Conservation (phyloP, 495 filamentous ascomycete genomes). For the Penicillium bovifimosum region DNA sequence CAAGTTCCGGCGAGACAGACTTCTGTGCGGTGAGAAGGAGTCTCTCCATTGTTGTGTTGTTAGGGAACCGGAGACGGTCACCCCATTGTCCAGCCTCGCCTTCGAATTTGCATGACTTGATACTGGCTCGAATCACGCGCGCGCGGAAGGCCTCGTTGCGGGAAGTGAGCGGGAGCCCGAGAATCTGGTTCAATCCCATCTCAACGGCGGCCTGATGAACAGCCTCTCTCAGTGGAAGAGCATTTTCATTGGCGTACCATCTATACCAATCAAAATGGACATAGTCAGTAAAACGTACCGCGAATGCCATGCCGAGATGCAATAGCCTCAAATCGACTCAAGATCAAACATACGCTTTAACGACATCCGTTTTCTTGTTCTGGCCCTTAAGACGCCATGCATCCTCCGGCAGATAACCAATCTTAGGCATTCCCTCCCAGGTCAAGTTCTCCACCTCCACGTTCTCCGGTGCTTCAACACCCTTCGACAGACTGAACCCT, state of each 20-base stretch:
- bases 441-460: background rate
- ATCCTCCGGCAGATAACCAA: constrained; percentile 8
- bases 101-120: constrained; percentile 11
- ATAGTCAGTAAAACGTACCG: constrained; percentile 5
- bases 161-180: constrained; percentile 23
- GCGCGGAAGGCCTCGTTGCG: constrained; percentile 1
- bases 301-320: background rate
- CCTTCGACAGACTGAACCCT: background rate
- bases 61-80: constrained; percentile 29
- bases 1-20: background rate
- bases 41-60: constrained; percentile 22
- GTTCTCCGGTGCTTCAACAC: background rate
- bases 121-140: constrained; percentile 24
- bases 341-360: constrained; percentile 18
- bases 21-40: constrained; percentile 11
- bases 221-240: constrained; percentile 15
- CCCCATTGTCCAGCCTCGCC: constrained; percentile 22
- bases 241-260: constrained; percentile 10
- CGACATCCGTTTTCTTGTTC: constrained; percentile 8
- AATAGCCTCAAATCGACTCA: background rate
- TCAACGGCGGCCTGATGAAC: constrained; percentile 46
- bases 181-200: constrained; percentile 31
- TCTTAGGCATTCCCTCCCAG: constrained; percentile 2
- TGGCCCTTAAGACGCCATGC: constrained; percentile 9
- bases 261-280: constrained; percentile 5